Evolutionary conservation across 2,329 filamentous ascomycete genomes (phyloP), one percentile per base, ranked within the genome.

Genomic region (Pseudogymnoascus verrucosus): DNA sequence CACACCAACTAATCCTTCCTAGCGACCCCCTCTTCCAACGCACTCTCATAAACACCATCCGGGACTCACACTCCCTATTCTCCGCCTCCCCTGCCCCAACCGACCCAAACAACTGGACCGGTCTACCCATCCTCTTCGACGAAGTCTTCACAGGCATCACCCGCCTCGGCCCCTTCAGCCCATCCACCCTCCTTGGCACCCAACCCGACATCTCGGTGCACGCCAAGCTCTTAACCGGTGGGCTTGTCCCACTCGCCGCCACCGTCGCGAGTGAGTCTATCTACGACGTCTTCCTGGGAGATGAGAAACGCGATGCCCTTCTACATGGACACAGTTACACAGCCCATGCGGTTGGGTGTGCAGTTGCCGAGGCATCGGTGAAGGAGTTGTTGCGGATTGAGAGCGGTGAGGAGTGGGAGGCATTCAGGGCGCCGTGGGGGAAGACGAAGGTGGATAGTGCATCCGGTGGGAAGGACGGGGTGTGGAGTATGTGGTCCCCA

Each of bases 121-220:
- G 91, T 1, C 81, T 96, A 3, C 91, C 91, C 0, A 78, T 96
- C 40, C 80, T 96, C 68, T 91, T 91, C 67, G 91, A 96, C 71
- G 91, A 96, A 72, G 91, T 96, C 37, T 96, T 96, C 75, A 93
- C 90, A 0, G 91, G 91, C 1, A 78, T 96, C 4, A 93, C 93
- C 73, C 89, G 91, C 11, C 84, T 96, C 0, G 91, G 91, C 1
- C 84, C 86, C 40, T 85, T 88, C 71, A 86, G 84, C 1, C 81
- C 90, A 0, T 84, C 89, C 0, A 87, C 86, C 0, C 89, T 93
- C 73, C 81, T 96, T 2, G 78, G 79, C 4, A 77, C 85, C 0
- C 75, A 90, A 34, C 83, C 91, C 0, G 91, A 96, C 69, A 88
- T 96, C 57, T 86, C 87, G 0, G 88, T 92, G 0, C 88, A 96